These are phyloP conservation scores for Scytalidium lignicola DNA, from an alignment of 2,329 filamentous ascomycete species.

Conservation along the genomic window DNA sequence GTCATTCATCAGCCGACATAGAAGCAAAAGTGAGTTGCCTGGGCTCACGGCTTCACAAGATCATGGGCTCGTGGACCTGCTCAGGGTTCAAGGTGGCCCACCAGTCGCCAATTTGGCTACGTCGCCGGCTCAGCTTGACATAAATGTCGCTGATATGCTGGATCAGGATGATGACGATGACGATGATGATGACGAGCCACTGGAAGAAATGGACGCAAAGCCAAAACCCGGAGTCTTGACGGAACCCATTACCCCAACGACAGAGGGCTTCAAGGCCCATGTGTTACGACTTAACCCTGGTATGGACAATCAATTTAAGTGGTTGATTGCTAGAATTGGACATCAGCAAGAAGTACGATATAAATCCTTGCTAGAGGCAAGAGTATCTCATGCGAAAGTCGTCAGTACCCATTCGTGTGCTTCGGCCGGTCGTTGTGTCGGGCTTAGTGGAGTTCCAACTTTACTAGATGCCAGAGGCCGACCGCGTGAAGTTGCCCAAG, in stretches of 20 bases:
- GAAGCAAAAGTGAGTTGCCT: constrained; percentile 52
- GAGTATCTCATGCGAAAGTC: constrained; percentile 62
- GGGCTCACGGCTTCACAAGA: constrained; percentile 31
- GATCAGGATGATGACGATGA: constrained; percentile 39
- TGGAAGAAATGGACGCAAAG: constrained; percentile 56
- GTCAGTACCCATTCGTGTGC: constrained; percentile 54
- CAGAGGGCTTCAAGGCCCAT: constrained; percentile 72
- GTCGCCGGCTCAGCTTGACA: constrained; percentile 7
- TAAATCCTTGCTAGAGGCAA: constrained; percentile 66
- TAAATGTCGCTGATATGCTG: constrained; percentile 5
- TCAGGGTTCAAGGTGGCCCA: constrained; percentile 52
- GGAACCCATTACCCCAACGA: constrained; percentile 64
- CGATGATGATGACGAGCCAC: constrained; percentile 58
- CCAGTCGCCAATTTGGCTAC: constrained; percentile 48
- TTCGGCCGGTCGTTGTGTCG: constrained; percentile 58
- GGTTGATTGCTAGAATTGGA: constrained; percentile 75
- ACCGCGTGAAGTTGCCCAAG: constrained; percentile 48
- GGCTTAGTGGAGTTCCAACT: constrained; percentile 60
- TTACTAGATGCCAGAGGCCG: constrained; percentile 57
- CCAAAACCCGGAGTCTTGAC: constrained; percentile 58
- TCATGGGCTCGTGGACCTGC: constrained; percentile 45
- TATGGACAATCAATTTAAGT: constrained; percentile 50
- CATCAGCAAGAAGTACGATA: constrained; percentile 76
- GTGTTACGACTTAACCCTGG: constrained; percentile 69
- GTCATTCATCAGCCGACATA: constrained; percentile 41